Conservation (phyloP, 495 filamentous ascomycete genomes). For the Oleoguttula mirabilis region DNA sequence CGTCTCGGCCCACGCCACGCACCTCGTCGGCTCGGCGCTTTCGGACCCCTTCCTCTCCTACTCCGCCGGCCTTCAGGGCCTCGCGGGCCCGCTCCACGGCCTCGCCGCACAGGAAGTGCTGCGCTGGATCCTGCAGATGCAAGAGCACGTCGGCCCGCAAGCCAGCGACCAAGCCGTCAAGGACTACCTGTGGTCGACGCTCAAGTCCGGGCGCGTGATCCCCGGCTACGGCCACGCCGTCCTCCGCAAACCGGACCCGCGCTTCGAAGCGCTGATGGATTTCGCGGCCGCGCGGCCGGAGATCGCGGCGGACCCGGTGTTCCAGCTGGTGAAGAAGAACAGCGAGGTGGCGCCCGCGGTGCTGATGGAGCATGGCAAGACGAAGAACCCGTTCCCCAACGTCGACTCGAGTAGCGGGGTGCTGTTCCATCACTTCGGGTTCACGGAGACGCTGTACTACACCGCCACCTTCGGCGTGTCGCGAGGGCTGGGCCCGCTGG, state of each 20-base stretch:
- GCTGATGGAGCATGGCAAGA: slow-evolving; percentile 89
- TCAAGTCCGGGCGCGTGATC: slow-evolving; percentile 88
- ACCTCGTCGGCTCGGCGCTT: slow-evolving; percentile 90
- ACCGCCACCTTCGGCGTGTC: slow-evolving; percentile 94
- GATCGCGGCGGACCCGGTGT: slow-evolving; percentile 77
- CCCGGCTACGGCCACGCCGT: slow-evolving; percentile 98
- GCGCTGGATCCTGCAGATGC: slow-evolving; percentile 91
- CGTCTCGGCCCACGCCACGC: slow-evolving; percentile 92
- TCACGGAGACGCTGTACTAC: slow-evolving; percentile 94
- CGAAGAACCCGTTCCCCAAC: slow-evolving; percentile 96
- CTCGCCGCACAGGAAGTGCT: slow-evolving; percentile 95
- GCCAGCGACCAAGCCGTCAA: slow-evolving; percentile 70
- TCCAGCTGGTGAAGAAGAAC: slow-evolving; percentile 85
- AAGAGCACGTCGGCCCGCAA: slow-evolving; percentile 64
- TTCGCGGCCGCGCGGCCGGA: slow-evolving; percentile 76
- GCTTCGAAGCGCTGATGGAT: slow-evolving; percentile 92
- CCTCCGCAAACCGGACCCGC: slow-evolving; percentile 89
- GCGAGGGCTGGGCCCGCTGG: slow-evolving; percentile 78
- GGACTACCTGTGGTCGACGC: slow-evolving; percentile 81
- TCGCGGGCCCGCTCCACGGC: slow-evolving; percentile 89
- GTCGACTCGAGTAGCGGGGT: slow-evolving; percentile 88
- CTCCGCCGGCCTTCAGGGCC: slow-evolving; percentile 86
- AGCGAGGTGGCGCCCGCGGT: slow-evolving; percentile 70
- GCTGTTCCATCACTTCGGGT: slow-evolving; percentile 92
- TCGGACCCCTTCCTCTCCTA: slow-evolving; percentile 93